Evolutionary conservation across 768 basidiomycete species (phyloP), one percentile per base, ranked within the genome.

Genomic region (Lentinula raphanica): DNA sequence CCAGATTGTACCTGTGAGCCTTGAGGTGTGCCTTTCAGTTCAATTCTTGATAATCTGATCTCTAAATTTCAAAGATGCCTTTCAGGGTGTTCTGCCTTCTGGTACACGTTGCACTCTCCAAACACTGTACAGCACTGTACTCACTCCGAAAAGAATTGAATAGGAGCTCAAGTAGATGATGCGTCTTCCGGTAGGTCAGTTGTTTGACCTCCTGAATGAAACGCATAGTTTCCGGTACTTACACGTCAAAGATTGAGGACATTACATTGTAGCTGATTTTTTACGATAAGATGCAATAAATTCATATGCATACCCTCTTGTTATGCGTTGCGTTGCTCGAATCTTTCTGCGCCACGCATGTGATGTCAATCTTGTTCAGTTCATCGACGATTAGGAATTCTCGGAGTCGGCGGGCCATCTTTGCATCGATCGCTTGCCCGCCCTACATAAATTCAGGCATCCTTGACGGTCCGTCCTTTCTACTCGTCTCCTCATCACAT

Each of bases 341-440:
- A 53, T 53, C 21, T 36, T 36, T 15, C n/a, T 12, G 21, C 51
- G 36, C 35, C 51, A 36, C 21, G 51, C 36, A 36, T 36, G 36
- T 53, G 51, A 53, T 53, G 51, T 25, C 31, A 23, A 39, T 8
- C 29, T 49, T 28, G 46, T 28, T n/a, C n/a, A n/a, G n/a, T n/a
- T n/a, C n/a, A n/a, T n/a, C n/a, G 19, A 50, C 32, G 49, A 44
- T 19, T 19, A 50, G 49, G 49, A 32, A 50, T 19, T 31, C 19
- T 44, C 42, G 42, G 42, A 44, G 42, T 21, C 23, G 49, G 17
- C 49, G 49, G 49, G 49, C 32, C 51, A 36, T 23, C 32, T 38
- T 35, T 13, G 35, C 51, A 53, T 53, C 51, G 51, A 53, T 53
- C 25, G 51, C 23, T 23, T 53, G 35, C 51, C 51, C 49, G 23